Conservation (phyloP, 129 eudicot species). For the Heracleum sosnowskyi region DNA sequence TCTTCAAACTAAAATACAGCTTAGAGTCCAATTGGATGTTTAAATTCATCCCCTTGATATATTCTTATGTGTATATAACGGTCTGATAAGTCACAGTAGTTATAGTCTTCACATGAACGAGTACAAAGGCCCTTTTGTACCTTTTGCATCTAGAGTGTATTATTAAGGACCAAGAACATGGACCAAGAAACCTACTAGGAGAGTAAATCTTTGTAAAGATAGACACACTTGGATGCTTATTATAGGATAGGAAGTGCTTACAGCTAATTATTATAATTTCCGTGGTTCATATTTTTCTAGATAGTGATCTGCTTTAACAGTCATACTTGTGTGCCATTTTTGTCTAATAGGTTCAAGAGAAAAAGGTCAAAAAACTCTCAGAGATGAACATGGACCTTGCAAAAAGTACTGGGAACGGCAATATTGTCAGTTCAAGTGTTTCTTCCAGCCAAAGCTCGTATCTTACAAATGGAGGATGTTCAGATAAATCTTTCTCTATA, state of each 20-base stretch:
- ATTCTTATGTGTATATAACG: not conserved
- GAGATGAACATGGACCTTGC: slow-evolving; percentile 70
- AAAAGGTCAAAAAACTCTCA: slow-evolving; percentile 78
- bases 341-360: slow-evolving; percentile 76
- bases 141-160: not conserved
- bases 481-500: slow-evolving; percentile 38
- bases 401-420: slow-evolving; percentile 60
- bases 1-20: not conserved
- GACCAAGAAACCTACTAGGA: not conserved
- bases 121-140: not conserved
- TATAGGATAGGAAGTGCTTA: not conserved
- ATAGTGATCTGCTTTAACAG: not conserved
- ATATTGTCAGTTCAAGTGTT: slow-evolving; percentile 48
- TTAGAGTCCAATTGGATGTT: not conserved
- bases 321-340: not conserved
- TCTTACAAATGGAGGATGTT: slow-evolving; percentile 66
- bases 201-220: not conserved
- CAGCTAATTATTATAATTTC: not conserved
- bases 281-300: not conserved
- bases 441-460: slow-evolving; percentile 41
- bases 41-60: not conserved
- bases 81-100: not conserved
- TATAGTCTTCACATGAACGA: not conserved
- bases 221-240: not conserved
- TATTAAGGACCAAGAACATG: not conserved